Percentiles rank a stretch among this genome's conserved stretches.
Evolutionary conservation across 768 basidiomycete species (phyloP).

Genomic region (Xerocomus spinulosus): DNA sequence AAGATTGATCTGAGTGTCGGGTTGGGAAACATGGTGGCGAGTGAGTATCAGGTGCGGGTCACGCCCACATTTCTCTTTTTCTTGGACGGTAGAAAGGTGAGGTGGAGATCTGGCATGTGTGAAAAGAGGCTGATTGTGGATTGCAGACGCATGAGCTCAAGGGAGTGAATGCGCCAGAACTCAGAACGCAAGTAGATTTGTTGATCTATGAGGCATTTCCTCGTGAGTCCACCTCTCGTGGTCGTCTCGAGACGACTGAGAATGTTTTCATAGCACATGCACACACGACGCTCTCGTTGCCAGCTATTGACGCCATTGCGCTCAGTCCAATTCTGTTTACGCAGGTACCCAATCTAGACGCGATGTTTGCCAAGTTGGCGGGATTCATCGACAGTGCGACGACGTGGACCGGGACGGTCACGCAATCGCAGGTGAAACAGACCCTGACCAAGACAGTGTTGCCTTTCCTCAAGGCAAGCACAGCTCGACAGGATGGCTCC

Average conservation of each 20-base stretch:
- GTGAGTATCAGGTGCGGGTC: constrained; percentile 60
- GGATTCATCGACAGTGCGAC: constrained; percentile 54
- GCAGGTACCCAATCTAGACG: constrained; percentile 65
- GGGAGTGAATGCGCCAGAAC: constrained; percentile 64
- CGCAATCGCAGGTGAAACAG: constrained; percentile 42
- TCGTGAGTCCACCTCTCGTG: constrained; percentile 44
- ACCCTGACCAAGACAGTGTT: constrained; percentile 45
- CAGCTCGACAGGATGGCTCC: constrained; percentile 31
- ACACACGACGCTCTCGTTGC: constrained; percentile 58
- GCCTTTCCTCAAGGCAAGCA: constrained; percentile 62
- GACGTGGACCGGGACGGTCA: constrained; percentile 31
- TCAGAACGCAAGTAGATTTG: constrained; percentile 69
- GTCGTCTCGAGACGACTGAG: not conserved
- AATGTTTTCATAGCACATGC: constrained; percentile 56
- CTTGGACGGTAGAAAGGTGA: constrained; percentile 66
- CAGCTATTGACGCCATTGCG: constrained; percentile 56
- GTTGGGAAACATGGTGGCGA: constrained; percentile 54
- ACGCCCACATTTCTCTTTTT: constrained; percentile 94
- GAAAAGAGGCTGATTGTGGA: not conserved
- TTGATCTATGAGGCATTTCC: constrained; percentile 76
- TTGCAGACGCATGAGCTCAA: constrained; percentile 62
- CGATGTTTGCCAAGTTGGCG: constrained; percentile 54
- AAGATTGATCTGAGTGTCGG: constrained; percentile 81
- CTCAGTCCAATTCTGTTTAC: constrained; percentile 73
- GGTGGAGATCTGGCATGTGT: constrained; percentile 6